Evolutionary conservation across 768 basidiomycete genomes (phyloP).

Genomic region (Sutorius australiensis): DNA sequence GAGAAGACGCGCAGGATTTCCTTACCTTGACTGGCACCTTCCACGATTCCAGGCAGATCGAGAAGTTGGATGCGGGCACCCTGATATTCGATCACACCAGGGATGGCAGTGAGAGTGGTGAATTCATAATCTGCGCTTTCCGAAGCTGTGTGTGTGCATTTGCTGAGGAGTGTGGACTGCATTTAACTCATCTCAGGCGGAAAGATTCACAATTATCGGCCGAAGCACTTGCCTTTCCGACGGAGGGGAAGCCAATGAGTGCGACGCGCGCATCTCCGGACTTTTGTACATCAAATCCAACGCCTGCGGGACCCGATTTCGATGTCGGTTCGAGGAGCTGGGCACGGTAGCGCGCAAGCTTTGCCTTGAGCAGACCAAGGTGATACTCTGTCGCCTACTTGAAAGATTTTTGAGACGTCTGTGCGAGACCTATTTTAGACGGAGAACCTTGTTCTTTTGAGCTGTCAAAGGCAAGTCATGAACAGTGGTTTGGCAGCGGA

Average conservation of each 20-base stretch:
- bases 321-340: constrained; percentile 89
- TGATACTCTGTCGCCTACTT: constrained; percentile 89
- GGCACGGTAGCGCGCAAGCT: constrained; percentile 89
- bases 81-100: constrained; percentile 94
- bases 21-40: constrained; percentile 78
- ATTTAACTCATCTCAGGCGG: constrained; percentile 3
- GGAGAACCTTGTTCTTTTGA: constrained; percentile 89
- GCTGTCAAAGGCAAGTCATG: constrained; percentile 41
- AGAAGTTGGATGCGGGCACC: constrained; percentile 91
- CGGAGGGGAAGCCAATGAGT: constrained; percentile 93
- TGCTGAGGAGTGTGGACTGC: constrained; percentile 87
- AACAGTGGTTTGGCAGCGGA: not conserved
- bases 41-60: constrained; percentile 94
- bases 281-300: constrained; percentile 87
- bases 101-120: constrained; percentile 92
- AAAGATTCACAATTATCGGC: not conserved
- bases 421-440: not conserved
- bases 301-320: constrained; percentile 76
- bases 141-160: constrained; percentile 87
- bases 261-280: constrained; percentile 88
- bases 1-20: not conserved
- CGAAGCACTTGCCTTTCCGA: constrained; percentile 62
- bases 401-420: constrained; percentile 11
- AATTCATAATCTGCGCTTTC: constrained; percentile 93
- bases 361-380: constrained; percentile 90